Evolutionary conservation across 140 eudicot genomes (phyloP), one percentile per base, ranked within the genome.

Genomic region (Senecio squalidus): DNA sequence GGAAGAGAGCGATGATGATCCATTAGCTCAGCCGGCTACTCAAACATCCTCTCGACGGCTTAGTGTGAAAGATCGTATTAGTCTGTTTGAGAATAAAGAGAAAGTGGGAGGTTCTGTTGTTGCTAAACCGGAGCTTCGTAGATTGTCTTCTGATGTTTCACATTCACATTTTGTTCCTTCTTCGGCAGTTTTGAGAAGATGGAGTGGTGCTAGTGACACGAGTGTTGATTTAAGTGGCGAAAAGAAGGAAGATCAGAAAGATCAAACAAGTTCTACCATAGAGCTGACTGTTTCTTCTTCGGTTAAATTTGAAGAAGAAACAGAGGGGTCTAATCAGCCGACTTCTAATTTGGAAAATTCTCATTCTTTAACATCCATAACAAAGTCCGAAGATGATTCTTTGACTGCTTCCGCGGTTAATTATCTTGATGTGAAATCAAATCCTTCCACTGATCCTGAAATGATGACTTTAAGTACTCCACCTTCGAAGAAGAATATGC

Each of bases 131-230:
- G 88, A 80, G 69, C 83, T 83, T 52, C 75, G 83, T 54, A 67
- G 95, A 61, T 62, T 77, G 28, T 75, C 95, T 1, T 86, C 95
- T 36, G 95, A 86, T 26, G 81, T 83, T 2, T 70, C 82, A 18
- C 43, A 71, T 14, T 60, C 76, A 15, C 55, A 31, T 34, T 43
- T 69, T 3, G 76, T 64, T 18, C 65, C 67, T 27, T 82, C 77
- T 58, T 69, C 75, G 64, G 88, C 92, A 1, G 85, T 83, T 5
- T 58, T 80, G 66, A 80, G 88, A 78, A 80, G 92, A 74, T 86
- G 95, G 95, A 86, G 95, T 60, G 95, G 92, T 15, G 93, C 72
- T 40, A 80, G 92, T 64, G 95, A 86, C 63, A 82, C 83, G 85
- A 86, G 95, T 63, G 65, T 85, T 66, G 88, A 86, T 73, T 67